phyloP scores from a whole-genome alignment of 1,284 basidiomycete genomes.

The Gastroboletus turbinatus region DNA sequence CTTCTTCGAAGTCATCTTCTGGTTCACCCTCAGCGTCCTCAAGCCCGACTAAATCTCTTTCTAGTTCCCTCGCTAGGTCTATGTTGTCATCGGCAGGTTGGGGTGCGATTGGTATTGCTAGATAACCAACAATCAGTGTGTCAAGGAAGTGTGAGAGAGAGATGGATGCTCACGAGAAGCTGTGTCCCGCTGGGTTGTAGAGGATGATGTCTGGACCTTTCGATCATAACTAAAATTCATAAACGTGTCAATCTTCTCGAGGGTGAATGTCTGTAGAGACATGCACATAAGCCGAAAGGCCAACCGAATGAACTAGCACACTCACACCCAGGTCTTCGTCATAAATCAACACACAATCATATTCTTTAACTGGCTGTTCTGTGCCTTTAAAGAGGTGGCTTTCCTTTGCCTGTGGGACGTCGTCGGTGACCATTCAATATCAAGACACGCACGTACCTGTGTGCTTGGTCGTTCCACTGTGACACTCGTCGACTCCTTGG shows the following conservation, averaged over 20 bases:
- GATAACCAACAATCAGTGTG: constrained; percentile 8
- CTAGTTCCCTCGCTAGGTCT: constrained; percentile 38
- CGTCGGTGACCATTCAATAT: constrained; percentile 4
- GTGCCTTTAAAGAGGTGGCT: constrained; percentile 56
- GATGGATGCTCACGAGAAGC: constrained; percentile 44
- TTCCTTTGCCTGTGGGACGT: constrained; percentile 46
- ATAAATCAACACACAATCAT: constrained; percentile 74
- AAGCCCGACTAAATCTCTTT: constrained; percentile 34
- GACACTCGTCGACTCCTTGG: constrained; percentile 49
- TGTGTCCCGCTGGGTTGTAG: constrained; percentile 35
- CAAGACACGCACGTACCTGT: constrained; percentile 42
- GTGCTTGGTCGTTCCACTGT: constrained; percentile 61
- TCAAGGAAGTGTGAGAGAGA: neutral
- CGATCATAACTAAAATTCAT: constrained; percentile 54
- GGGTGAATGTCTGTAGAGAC: constrained; percentile 54
- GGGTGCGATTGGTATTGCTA: constrained; percentile 21
- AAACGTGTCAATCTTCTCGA: constrained; percentile 73
- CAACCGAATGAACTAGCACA: constrained; percentile 10
- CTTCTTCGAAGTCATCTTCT: constrained; percentile 43
- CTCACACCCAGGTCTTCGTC: constrained; percentile 69
- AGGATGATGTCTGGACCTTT: constrained; percentile 36
- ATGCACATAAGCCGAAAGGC: constrained; percentile 4
- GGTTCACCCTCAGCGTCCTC: constrained; percentile 46
- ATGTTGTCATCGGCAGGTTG: constrained; percentile 20
- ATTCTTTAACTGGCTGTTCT: constrained; percentile 59